A percentile compares a stretch with the other conserved stretches of the same genome.
phyloP scores from a whole-genome alignment of 768 basidiomycete species.

The Lactarius quietus region DNA sequence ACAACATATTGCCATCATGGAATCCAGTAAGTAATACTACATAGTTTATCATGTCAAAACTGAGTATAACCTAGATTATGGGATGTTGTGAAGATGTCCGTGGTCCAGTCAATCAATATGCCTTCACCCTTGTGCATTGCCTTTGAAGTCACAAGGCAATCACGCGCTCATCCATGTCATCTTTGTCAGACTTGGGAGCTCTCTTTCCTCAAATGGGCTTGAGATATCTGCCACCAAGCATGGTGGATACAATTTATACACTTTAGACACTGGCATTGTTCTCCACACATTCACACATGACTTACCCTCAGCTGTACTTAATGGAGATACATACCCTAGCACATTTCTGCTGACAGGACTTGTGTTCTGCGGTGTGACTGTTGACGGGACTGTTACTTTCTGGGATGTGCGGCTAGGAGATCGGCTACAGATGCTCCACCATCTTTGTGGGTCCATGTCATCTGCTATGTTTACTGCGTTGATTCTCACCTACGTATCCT shows the following conservation, averaged over 20 bases:
- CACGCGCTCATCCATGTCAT: too few species aligned
- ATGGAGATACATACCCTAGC: background rate
- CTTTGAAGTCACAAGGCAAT: too few species aligned
- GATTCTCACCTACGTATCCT: background rate
- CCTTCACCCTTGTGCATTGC: background rate
- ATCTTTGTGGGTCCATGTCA: background rate
- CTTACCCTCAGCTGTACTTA: background rate
- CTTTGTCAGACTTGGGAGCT: background rate
- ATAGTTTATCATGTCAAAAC: background rate
- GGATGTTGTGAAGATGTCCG: background rate
- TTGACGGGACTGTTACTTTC: background rate
- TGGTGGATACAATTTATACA: background rate
- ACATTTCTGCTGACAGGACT: background rate
- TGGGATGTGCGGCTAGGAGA: background rate
- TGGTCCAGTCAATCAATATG: background rate
- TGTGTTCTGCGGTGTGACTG: background rate
- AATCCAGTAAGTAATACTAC: background rate
- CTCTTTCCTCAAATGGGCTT: background rate
- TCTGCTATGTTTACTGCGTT: background rate
- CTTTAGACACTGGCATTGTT: background rate
- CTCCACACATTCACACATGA: background rate
- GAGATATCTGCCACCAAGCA: background rate
- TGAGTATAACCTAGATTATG: background rate
- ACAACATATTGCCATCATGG: background rate
- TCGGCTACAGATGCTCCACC: conserved; percentile 1